Conservation (phyloP, 257 asterid genomes). For the Sherardia arvensis region DNA sequence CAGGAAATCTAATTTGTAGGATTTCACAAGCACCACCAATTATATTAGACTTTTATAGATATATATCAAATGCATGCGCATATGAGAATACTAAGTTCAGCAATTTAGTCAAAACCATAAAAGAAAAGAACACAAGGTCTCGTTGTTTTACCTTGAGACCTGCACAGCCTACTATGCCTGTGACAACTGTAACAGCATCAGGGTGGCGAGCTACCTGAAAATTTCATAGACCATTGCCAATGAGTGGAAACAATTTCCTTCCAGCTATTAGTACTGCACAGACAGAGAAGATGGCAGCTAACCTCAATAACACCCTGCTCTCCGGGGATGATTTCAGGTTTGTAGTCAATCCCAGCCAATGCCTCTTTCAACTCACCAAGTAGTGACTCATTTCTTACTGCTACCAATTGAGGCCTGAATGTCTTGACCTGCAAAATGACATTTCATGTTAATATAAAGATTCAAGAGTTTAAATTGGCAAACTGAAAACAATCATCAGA, state of each 20-base stretch:
- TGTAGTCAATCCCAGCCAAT: constrained; percentile 60
- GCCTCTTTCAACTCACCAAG: constrained; percentile 81
- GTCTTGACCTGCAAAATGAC: constrained; percentile 52
- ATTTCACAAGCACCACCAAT: not conserved
- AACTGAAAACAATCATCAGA: not conserved
- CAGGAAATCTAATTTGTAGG: not conserved
- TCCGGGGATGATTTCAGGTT: constrained; percentile 93
- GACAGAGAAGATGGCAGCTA: constrained; percentile 14
- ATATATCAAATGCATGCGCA: not conserved
- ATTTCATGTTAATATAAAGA: not conserved
- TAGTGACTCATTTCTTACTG: constrained; percentile 65
- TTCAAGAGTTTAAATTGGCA: not conserved
- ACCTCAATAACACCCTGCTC: constrained; percentile 93
- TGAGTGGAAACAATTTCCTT: constrained; percentile 4
- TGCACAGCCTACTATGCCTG: constrained; percentile 98
- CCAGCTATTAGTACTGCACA: constrained; percentile 1
- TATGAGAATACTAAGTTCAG: not conserved
- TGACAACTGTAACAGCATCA: constrained; percentile 89
- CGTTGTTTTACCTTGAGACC: constrained; percentile 63
- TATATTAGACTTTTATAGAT: too few relatives aligned
- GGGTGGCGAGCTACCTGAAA: constrained; percentile 96
- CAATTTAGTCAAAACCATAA: not conserved
- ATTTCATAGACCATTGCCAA: constrained; percentile 6
- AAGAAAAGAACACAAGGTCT: not conserved
- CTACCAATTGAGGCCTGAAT: constrained; percentile 81